Evolutionary conservation across 169 alveolate genomes (phyloP).

Genomic region (Plasmodium knowlesi): DNA sequence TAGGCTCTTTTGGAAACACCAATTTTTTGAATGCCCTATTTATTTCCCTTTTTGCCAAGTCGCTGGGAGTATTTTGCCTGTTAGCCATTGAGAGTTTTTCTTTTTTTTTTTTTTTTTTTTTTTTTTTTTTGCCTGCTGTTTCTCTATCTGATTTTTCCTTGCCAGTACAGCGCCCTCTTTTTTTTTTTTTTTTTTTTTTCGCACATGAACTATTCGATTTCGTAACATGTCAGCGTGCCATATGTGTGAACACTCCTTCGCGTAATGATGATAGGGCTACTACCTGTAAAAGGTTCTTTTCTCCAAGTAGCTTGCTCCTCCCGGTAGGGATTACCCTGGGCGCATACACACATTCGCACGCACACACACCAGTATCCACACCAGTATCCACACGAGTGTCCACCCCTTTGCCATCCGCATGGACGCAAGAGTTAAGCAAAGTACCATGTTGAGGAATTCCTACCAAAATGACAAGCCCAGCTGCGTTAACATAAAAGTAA

Average conservation of each 20-base stretch:
- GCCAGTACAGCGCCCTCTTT: background rate
- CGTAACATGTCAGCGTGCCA: background rate
- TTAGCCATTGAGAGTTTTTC: background rate
- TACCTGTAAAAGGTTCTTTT: background rate
- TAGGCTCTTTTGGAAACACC: background rate
- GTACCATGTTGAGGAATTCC: conserved; percentile 49
- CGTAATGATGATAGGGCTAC: background rate
- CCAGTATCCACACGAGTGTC: background rate
- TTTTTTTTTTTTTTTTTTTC: background rate
- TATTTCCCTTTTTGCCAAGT: background rate
- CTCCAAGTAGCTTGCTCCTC: background rate
- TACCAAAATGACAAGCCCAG: conserved; percentile 67
- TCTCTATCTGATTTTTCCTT: background rate
- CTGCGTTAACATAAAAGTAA: conserved; percentile 84
- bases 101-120: background rate
- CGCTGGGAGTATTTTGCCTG: background rate
- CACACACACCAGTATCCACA: background rate
- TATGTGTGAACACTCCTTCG: background rate
- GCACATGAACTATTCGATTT: background rate
- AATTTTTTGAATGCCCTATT: background rate
- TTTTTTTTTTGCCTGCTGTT: background rate
- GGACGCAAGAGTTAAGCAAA: background rate
- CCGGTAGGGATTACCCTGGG: background rate
- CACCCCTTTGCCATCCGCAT: background rate
- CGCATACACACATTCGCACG: background rate